Evolutionary conservation across 2,329 filamentous ascomycete genomes (phyloP).

Genomic region (Gnomoniopsis smithogilvyi): DNA sequence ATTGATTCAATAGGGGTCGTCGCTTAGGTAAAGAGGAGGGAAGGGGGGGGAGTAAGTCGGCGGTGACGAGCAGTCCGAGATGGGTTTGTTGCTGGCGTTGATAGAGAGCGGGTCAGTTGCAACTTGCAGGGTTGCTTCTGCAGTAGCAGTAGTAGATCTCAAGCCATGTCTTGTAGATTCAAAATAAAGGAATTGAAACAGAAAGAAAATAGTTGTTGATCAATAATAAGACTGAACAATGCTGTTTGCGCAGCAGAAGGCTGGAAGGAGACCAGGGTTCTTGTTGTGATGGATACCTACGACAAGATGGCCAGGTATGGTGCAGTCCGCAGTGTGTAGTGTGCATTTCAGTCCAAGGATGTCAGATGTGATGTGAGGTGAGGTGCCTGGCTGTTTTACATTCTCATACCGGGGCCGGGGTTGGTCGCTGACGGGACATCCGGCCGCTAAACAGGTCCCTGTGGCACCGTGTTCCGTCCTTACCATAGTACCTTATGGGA

Average conservation of each 20-base stretch:
- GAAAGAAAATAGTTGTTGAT: not conserved
- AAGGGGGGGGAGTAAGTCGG: constrained; percentile 1
- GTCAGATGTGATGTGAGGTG: not conserved
- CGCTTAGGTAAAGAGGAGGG: constrained; percentile 16
- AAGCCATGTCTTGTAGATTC: not conserved
- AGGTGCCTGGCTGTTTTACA: constrained; percentile 3
- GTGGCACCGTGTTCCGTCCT: no score
- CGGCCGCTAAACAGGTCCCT: not conserved
- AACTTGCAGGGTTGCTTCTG: constrained; percentile 10
- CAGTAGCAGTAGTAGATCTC: not conserved
- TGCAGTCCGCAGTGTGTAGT: not conserved
- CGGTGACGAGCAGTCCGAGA: constrained; percentile 10
- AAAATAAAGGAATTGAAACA: not conserved
- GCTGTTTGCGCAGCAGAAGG: not conserved
- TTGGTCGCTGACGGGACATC: not conserved
- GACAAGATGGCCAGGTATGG: not conserved
- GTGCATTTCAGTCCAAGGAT: not conserved
- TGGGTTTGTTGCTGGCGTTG: constrained; percentile 12
- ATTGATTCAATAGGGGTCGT: constrained; percentile 15
- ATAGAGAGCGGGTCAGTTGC: constrained; percentile 5
- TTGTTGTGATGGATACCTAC: no score
- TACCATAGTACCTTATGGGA: no score
- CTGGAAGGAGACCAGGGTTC: not conserved
- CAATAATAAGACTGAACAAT: not conserved
- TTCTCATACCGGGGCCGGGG: not conserved